Conservation (phyloP, 2,329 filamentous ascomycete genomes). For the Fusarium sp. region DNA sequence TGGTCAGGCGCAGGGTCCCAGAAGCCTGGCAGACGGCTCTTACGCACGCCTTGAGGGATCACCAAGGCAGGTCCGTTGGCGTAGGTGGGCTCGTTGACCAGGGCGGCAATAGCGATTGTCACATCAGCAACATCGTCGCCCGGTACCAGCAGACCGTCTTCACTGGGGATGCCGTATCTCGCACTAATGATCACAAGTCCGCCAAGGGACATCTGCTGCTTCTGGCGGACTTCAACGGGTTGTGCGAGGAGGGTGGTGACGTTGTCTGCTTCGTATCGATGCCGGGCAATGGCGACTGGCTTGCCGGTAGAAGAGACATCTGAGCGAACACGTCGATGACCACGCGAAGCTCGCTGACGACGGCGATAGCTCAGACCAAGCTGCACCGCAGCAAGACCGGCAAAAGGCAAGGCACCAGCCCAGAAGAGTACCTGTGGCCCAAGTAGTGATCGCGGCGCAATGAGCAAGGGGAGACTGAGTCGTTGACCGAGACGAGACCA, state of each 20-base stretch:
- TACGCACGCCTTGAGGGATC: slow-evolving; percentile 56
- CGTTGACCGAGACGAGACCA: slow-evolving; percentile 60
- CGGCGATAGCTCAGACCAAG: slow-evolving; percentile 42
- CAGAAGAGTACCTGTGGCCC: slow-evolving; percentile 52
- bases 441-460: slow-evolving; percentile 48
- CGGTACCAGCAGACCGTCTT: slow-evolving; percentile 45
- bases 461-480: slow-evolving; percentile 57
- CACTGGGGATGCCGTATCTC: slow-evolving; percentile 57
- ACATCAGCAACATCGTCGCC: slow-evolving; percentile 61
- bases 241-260: slow-evolving; percentile 56
- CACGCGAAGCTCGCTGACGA: slow-evolving; percentile 6
- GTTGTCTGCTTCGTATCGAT: slow-evolving; percentile 59
- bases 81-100: slow-evolving; percentile 51
- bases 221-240: slow-evolving; percentile 54
- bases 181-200: slow-evolving; percentile 62
- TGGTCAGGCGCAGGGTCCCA: slow-evolving; percentile 61
- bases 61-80: slow-evolving; percentile 46
- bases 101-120: slow-evolving; percentile 59
- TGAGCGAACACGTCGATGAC: slow-evolving; percentile 12
- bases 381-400: slow-evolving; percentile 53
- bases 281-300: slow-evolving; percentile 47
- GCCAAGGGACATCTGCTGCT: slow-evolving; percentile 48
- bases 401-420: slow-evolving; percentile 54
- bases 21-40: slow-evolving; percentile 60
- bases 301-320: slow-evolving; percentile 21